These are phyloP conservation scores for Chlamydomonas reinhardtii DNA, from an alignment of 163 green algal species.

Conservation along the genomic window DNA sequence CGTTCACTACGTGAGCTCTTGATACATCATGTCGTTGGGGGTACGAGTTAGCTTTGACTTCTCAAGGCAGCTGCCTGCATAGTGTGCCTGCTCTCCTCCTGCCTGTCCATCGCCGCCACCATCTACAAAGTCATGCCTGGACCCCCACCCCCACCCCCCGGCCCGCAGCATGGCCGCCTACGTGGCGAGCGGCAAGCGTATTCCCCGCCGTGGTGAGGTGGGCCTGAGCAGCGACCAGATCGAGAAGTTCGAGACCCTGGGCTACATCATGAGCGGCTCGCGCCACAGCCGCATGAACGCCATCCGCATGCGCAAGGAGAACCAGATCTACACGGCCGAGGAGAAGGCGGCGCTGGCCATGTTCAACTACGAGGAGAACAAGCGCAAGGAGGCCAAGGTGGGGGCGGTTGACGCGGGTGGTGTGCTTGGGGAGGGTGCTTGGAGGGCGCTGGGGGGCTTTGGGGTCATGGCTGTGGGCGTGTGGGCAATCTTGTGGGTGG, in stretches of 20 bases:
- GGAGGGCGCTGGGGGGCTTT: too few relatives aligned
- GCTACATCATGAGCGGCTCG: slow-evolving; percentile 97
- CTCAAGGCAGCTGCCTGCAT: too few relatives aligned
- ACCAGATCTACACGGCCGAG: slow-evolving; percentile 98
- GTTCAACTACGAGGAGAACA: slow-evolving; percentile 99
- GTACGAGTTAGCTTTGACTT: too few relatives aligned
- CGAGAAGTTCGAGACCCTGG: slow-evolving; percentile 90
- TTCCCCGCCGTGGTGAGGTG: slow-evolving; percentile 93
- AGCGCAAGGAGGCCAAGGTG: slow-evolving; percentile 88
- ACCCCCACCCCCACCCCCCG: neutral
- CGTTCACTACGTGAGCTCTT: neutral
- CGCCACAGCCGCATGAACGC: slow-evolving; percentile 98
- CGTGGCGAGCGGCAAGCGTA: slow-evolving; percentile 95
- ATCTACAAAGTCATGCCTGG: too few relatives aligned
- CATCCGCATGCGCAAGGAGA: slow-evolving; percentile 97
- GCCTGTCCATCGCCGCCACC: too few relatives aligned
- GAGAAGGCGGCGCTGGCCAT: slow-evolving; percentile 98
- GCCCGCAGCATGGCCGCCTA: slow-evolving; percentile 90
- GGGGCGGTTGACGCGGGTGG: too few relatives aligned
- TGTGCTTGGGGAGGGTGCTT: too few relatives aligned
- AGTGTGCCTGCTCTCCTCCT: too few relatives aligned
- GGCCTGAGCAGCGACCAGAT: slow-evolving; percentile 92
- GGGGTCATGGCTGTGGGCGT: too few relatives aligned
- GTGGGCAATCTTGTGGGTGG: too few relatives aligned
- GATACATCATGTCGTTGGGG: too few relatives aligned